Percentiles rank a stretch among this genome's conserved stretches.
Conservation (phyloP, 2,329 filamentous ascomycete species). For the Neofusicoccum umdonicola region DNA sequence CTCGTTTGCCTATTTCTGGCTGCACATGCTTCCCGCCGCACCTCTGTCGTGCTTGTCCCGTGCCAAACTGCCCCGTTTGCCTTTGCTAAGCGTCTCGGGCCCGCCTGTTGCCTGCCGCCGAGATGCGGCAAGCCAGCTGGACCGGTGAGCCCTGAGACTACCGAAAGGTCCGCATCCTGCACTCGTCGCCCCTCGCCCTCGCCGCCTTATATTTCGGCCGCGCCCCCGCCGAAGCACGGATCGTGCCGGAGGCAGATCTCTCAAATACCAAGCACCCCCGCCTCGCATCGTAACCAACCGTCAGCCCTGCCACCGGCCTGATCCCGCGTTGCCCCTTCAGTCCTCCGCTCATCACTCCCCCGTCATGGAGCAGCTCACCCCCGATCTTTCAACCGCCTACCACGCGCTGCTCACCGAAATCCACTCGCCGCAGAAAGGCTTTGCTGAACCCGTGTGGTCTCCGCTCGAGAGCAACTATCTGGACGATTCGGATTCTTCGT, state of each 20-base stretch:
- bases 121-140: neutral
- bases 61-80: neutral
- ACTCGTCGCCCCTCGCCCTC: neutral
- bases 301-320: neutral
- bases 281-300: neutral
- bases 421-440: neutral
- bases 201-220: neutral
- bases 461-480: neutral
- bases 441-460: neutral
- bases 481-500: constrained; percentile 2
- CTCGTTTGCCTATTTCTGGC: constrained; percentile 1
- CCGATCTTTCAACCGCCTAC: constrained; percentile 11
- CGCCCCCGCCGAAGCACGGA: neutral
- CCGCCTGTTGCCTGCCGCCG: neutral
- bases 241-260: neutral
- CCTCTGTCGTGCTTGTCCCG: neutral
- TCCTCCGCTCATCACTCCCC: neutral
- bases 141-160: neutral
- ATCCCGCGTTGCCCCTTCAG: neutral
- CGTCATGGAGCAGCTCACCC: constrained; percentile 13
- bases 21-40: neutral
- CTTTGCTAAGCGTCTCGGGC: neutral
- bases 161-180: neutral
- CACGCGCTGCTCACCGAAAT: constrained; percentile 14
- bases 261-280: neutral